Evolutionary conservation across 495 filamentous ascomycete genomes (phyloP).

Genomic region (Haplographium delicatum): DNA sequence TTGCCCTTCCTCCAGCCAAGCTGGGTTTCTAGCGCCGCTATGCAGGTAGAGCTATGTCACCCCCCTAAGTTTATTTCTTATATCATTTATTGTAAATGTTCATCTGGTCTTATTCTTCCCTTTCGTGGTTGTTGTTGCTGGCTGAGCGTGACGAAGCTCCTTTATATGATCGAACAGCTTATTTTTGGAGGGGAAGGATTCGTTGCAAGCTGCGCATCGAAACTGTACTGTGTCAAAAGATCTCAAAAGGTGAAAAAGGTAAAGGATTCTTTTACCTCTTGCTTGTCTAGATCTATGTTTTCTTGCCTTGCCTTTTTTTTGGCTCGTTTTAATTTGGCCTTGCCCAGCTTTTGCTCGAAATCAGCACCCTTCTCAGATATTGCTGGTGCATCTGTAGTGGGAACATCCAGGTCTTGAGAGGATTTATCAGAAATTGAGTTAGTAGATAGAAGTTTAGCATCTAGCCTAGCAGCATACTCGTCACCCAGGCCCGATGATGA

Average conservation of each 20-base stretch:
- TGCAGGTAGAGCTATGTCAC: too few species aligned
- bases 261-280: constrained; percentile 9
- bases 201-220: constrained; percentile 57
- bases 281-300: constrained; percentile 31
- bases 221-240: constrained; percentile 28
- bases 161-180: constrained; percentile 72
- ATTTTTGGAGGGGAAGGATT: constrained; percentile 59
- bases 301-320: constrained; percentile 68
- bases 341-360: constrained; percentile 49
- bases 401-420: neutral
- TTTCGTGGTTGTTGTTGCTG: constrained; percentile 1
- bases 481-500: constrained; percentile 26
- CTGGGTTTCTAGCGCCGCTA: too few species aligned
- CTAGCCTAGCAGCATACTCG: constrained; percentile 44
- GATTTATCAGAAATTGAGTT: constrained; percentile 6
- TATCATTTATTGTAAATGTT: too few species aligned
- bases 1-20: too few species aligned
- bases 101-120: constrained; percentile 20
- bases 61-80: too few species aligned
- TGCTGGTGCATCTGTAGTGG: neutral
- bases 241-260: neutral
- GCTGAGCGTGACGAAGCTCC: constrained; percentile 31
- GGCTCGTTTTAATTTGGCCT: constrained; percentile 81
- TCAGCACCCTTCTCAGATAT: constrained; percentile 17
- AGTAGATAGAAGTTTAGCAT: constrained; percentile 32